Evolutionary conservation across 2,329 filamentous ascomycete genomes (phyloP), one percentile per base, ranked within the genome.

Genomic region (Aspergillus tamarii): DNA sequence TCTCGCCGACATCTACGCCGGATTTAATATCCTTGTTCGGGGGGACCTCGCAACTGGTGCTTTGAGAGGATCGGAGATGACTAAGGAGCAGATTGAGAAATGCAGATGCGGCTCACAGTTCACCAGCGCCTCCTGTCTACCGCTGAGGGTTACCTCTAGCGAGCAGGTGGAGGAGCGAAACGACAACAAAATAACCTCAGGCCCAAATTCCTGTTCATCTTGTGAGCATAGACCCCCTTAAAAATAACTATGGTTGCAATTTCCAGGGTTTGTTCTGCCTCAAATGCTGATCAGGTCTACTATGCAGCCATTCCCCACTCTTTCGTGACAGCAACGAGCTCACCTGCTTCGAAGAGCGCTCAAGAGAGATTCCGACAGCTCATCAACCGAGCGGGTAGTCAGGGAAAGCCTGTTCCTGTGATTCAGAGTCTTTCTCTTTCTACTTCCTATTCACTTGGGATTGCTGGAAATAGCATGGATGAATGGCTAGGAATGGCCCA

Each of bases 61-160:
- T 9, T 58, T 83, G 46, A 76, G 74, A 66, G 72, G 77, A 46
- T 80, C 77, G 76, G 69, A 77, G 19, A 77, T 81, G 72, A 73
- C 67, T 39, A 68, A 74, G 5, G 66, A 70, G 28, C 72, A 76
- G 28, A 66, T 70, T 19, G 65, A 70, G 4, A 64, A 64, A 16
- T 83, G 80, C 59, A 73, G 69, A 62, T 82, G 81, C 61, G 75
- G 80, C 55, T 75, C 74, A 45, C 81, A 83, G 61, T 81, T 81
- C 64, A 71, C 71, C 10, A 74, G 71, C 50, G 50, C 62, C 16
- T 67, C 73, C 19, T 83, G 81, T 63, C 55, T 65, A 6, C 58
- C 65, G 10, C 50, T 66, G 39, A 68, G 69, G 39, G 65, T 77
- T 43, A 66, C 65, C 14, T 72, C 71, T 7, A 77, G 73, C 50